Evolutionary conservation across 495 filamentous ascomycete genomes (phyloP), one percentile per base, ranked within the genome.

Genomic region (Tuber calosporum): DNA sequence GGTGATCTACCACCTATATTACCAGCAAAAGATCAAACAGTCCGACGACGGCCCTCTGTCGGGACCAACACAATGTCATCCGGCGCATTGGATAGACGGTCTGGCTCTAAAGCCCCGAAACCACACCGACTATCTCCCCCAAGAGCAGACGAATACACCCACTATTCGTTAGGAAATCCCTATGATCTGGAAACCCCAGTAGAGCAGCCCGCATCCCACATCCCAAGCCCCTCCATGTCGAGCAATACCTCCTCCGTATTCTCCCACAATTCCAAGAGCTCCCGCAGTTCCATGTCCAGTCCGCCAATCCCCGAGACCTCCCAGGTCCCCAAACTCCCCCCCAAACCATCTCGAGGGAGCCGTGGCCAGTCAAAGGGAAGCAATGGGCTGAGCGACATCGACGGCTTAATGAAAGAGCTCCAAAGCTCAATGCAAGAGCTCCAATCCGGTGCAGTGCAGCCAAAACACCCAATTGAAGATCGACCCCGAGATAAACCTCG

Each of bases 341-440:
- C 78, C 81, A 26, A 83, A 83, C 71, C 82, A 79, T 70, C 66
- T 30, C 53, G 41, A 11, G 75, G 71, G 36, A 74, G 68, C 62
- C 67, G 67, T 62, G 36, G 30, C 30, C 39, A 72, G 71, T 45
- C 39, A 73, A 74, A 77, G 69, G 7, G 48, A 17, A 71, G 77
- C 37, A 69, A 66, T 70, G 73, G 70, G 19, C 67, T 71, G n/a
- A 69, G 62, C 11, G 82, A 82, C 11, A 82, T 85, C 42, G 86
- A 88, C 76, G 82, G 80, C 22, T 76, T 88, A 73, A 86, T 88
- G 84, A 80, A 85, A 22, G 86, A 88, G 62, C 73, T 88, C 17
- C 84, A 88, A 73, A 82, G 81, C 37, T 85, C 86, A 30, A 86
- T 87, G 81, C 79, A 84, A 67, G 81, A 82, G 11, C 82, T 80